Evolutionary conservation across 352 stramenopile species (phyloP).

Genomic region (Aphanomyces astaci): DNA sequence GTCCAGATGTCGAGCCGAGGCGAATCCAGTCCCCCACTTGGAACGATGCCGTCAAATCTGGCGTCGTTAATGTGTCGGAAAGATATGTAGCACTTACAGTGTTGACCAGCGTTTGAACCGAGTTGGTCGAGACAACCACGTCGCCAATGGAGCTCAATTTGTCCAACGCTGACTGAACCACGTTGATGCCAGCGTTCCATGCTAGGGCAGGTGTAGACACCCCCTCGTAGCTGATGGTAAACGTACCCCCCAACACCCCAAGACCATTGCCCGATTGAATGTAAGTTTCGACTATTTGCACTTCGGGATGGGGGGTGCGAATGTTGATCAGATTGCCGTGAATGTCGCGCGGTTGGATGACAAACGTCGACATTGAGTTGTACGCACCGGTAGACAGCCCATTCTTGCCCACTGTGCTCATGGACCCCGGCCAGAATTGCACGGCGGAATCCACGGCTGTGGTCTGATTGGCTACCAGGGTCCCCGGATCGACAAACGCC

Average conservation of each 20-base stretch:
- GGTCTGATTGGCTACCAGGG: constrained; percentile 50
- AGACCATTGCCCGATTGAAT: constrained; percentile 29
- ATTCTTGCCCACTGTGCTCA: constrained; percentile 46
- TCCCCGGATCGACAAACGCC: constrained; percentile 45
- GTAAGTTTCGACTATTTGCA: constrained; percentile 88
- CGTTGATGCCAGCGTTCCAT: constrained; percentile 71
- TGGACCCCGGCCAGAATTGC: constrained; percentile 47
- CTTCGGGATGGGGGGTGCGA: constrained; percentile 60
- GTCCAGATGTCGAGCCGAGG: constrained; percentile 60
- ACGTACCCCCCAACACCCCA: constrained; percentile 52
- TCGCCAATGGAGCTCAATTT: constrained; percentile 71
- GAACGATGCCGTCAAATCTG: constrained; percentile 60
- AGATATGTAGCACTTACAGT: constrained; percentile 72
- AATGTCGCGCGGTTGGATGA: constrained; percentile 88
- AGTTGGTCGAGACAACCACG: constrained; percentile 85
- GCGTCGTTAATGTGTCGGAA: constrained; percentile 57
- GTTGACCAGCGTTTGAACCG: constrained; percentile 62
- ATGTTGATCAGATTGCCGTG: constrained; percentile 82
- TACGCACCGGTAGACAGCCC: constrained; percentile 60
- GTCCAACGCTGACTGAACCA: constrained; percentile 71
- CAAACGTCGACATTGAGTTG: constrained; percentile 70
- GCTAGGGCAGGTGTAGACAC: constrained; percentile 47
- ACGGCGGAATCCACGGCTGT: constrained; percentile 54
- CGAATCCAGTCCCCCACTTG: constrained; percentile 89
- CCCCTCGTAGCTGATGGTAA: constrained; percentile 61